Percentiles rank a stretch among this genome's conserved stretches.
Evolutionary conservation across 2,329 filamentous ascomycete species (phyloP).

Genomic region (Penicillium paneum): DNA sequence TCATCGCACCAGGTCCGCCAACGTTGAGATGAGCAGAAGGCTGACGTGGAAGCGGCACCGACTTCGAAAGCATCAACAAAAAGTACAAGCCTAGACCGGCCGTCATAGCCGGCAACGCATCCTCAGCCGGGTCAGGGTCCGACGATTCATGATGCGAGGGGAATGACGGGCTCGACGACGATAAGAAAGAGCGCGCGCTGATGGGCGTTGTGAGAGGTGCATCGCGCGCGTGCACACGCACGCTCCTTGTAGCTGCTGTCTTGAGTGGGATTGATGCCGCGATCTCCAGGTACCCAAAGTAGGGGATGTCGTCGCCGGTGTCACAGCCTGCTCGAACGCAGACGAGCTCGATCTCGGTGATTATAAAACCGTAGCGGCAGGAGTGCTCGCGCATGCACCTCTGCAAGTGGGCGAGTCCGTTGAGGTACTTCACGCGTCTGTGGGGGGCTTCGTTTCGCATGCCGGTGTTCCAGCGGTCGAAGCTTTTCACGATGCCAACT

Average conservation of each 20-base stretch:
- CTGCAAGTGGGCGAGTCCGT: conserved; percentile 80
- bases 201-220: conserved; percentile 31
- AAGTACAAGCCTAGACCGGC: conserved; percentile 62
- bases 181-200: conserved; percentile 28
- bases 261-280: conserved; percentile 55
- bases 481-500: conserved; percentile 84
- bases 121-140: conserved; percentile 6
- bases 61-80: conserved; percentile 63
- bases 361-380: conserved; percentile 91
- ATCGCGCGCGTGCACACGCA: conserved; percentile 12
- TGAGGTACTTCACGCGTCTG: conserved; percentile 84
- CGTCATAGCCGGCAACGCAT: conserved; percentile 45
- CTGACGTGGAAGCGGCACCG: conserved; percentile 57
- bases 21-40: conserved; percentile 59
- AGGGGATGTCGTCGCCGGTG: conserved; percentile 60
- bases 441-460: conserved; percentile 84
- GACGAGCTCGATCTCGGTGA: conserved; percentile 92
- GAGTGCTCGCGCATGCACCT: conserved; percentile 89
- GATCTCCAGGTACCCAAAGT: conserved; percentile 87
- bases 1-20: conserved; percentile 56
- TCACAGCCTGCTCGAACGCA: conserved; percentile 75
- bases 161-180: conserved; percentile 17
- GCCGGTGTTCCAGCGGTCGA: conserved; percentile 90
- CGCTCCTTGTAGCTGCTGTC: conserved; percentile 35
- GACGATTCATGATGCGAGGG: conserved; percentile 20